These are phyloP conservation scores for Bryoglossum gracile DNA, from an alignment of 495 filamentous ascomycete genomes.

Conservation along the genomic window DNA sequence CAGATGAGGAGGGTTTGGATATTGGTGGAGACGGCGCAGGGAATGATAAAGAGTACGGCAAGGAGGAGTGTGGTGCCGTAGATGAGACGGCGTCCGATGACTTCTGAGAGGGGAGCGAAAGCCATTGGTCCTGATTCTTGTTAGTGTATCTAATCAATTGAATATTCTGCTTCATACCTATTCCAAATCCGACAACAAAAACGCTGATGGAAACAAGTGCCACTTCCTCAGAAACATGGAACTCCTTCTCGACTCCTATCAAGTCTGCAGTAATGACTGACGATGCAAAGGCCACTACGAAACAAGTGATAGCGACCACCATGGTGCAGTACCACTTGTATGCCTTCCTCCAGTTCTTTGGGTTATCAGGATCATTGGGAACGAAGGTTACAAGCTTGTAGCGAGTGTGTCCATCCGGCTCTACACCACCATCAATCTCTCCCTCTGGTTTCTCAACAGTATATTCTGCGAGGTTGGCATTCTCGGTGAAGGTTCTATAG, in stretches of 20 bases:
- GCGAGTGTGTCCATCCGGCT: conserved; percentile 42
- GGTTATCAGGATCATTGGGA: conserved; percentile 57
- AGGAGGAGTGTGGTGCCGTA: conserved; percentile 56
- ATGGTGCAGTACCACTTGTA: conserved; percentile 65
- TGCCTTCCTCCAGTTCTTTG: conserved; percentile 59
- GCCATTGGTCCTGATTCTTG: conserved; percentile 54
- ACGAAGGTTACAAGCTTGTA: conserved; percentile 71
- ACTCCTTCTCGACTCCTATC: conserved; percentile 48
- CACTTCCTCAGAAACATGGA: conserved; percentile 58
- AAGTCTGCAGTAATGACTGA: conserved; percentile 65
- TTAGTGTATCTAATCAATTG: conserved; percentile 5
- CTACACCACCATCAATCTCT: conserved; percentile 52
- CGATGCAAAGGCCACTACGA: conserved; percentile 57
- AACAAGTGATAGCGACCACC: conserved; percentile 56
- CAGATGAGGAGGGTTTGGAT: conserved; percentile 67
- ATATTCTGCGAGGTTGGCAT: conserved; percentile 59
- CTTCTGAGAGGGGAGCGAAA: conserved; percentile 71
- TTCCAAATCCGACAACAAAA: conserved; percentile 73
- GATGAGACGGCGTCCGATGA: conserved; percentile 60
- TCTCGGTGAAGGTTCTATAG: conserved; percentile 49
- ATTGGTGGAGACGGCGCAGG: conserved; percentile 67
- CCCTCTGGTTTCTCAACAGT: conserved; percentile 51
- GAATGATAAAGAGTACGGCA: conserved; percentile 70
- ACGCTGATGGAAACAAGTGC: conserved; percentile 60
- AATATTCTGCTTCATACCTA: conserved; percentile 40